These are phyloP conservation scores for Circinella umbellata DNA, from an alignment of 371 early-diverging fungal genomes.

Conservation along the genomic window DNA sequence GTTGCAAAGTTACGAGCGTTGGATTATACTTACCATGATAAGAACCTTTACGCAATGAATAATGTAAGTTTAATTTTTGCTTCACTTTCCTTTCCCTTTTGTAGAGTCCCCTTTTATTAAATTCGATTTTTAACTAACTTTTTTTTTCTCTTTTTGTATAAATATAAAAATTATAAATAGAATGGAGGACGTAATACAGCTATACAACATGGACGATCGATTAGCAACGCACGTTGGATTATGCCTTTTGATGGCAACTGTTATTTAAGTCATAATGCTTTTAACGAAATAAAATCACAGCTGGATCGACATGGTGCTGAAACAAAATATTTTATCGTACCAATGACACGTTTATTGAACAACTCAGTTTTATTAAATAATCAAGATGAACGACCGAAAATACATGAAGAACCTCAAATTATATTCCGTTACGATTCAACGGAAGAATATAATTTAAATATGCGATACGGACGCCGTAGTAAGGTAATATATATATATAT, in stretches of 20 bases:
- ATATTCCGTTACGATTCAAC: conserved; percentile 67
- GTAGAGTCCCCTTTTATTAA: too few relatives aligned
- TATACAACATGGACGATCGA: conserved; percentile 58
- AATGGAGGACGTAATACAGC: conserved; percentile 75
- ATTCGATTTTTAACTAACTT: too few relatives aligned
- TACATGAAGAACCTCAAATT: conserved; percentile 74
- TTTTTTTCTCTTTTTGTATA: too few relatives aligned
- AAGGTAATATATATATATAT: conserved; percentile 48
- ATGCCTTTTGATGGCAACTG: conserved; percentile 78
- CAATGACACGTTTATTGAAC: conserved; percentile 70
- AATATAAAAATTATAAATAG: conserved; percentile 26
- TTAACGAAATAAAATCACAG: conserved; percentile 63
- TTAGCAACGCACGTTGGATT: conserved; percentile 66
- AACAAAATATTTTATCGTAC: conserved; percentile 69
- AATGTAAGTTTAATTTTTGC: conserved; percentile 57
- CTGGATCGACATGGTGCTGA: conserved; percentile 53
- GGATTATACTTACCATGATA: conserved; percentile 72
- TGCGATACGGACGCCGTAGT: conserved; percentile 76
- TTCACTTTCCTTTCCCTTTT: not conserved
- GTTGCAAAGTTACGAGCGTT: conserved; percentile 64
- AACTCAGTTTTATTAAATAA: conserved; percentile 61
- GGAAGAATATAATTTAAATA: conserved; percentile 66
- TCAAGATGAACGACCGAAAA: conserved; percentile 61
- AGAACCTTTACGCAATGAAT: conserved; percentile 78
- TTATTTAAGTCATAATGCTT: conserved; percentile 63